Percentiles rank a stretch among this genome's conserved stretches.
Conservation (phyloP, 768 basidiomycete genomes). For the Lactarius tabidus region DNA sequence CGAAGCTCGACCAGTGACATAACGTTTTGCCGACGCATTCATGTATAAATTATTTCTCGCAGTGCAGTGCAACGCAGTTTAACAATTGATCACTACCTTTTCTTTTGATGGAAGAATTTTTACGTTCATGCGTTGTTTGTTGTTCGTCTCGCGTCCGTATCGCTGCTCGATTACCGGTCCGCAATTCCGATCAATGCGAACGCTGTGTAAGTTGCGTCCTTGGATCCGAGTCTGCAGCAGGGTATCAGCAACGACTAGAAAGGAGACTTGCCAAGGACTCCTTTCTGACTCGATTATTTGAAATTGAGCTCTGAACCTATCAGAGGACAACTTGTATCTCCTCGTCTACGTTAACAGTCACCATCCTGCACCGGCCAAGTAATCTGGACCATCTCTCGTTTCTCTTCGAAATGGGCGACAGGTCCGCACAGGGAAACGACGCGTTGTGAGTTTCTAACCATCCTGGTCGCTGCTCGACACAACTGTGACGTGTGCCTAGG, state of each 20-base stretch:
- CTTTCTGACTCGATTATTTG: neutral
- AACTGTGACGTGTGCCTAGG: neutral
- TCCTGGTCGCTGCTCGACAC: neutral
- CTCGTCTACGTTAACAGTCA: neutral
- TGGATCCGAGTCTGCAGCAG: neutral
- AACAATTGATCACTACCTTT: neutral
- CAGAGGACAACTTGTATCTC: neutral
- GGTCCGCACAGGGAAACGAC: neutral
- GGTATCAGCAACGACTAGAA: neutral
- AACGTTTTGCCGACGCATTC: slow-evolving; percentile 10
- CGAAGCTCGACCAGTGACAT: slow-evolving; percentile 5
- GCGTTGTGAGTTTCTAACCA: slow-evolving; percentile 10
- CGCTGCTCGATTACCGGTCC: neutral
- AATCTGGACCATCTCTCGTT: neutral
- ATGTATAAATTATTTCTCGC: neutral
- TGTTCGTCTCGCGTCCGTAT: neutral
- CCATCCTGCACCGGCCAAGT: neutral
- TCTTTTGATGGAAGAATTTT: neutral
- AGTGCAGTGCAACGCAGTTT: slow-evolving; percentile 6
- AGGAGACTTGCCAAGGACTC: neutral
- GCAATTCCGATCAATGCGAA: neutral
- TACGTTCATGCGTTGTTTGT: neutral
- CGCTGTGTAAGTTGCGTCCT: neutral
- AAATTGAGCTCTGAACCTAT: neutral
- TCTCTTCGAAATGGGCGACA: slow-evolving; percentile 5